Evolutionary conservation across 495 filamentous ascomycete genomes (phyloP).

Genomic region (Clohesyomyces aquaticus): DNA sequence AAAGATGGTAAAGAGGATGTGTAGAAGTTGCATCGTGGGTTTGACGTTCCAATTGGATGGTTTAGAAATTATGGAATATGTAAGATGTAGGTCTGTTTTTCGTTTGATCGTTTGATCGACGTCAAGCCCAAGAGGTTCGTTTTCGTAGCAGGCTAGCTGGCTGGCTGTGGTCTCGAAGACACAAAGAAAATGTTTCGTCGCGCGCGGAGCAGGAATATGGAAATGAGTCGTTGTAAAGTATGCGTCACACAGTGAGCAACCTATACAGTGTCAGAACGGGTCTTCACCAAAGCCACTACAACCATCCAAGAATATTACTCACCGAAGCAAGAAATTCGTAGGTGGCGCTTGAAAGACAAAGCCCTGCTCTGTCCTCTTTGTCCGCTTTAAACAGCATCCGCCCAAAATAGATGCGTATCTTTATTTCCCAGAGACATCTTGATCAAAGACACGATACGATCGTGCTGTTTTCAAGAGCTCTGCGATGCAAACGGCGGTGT

Average conservation of each 20-base stretch:
- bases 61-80: slow-evolving; percentile 20
- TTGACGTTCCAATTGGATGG: neutral
- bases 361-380: slow-evolving; percentile 26
- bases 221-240: neutral
- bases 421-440: slow-evolving; percentile 20
- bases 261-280: neutral
- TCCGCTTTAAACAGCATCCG: slow-evolving; percentile 18
- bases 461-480: slow-evolving; percentile 19
- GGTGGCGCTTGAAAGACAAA: slow-evolving; percentile 3
- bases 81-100: neutral
- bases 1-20: neutral
- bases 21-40: neutral
- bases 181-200: neutral
- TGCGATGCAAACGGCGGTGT: neutral
- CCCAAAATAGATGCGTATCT: slow-evolving; percentile 4
- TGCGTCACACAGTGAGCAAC: neutral
- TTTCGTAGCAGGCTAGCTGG: neutral
- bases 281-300: neutral
- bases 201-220: no score
- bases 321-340: neutral
- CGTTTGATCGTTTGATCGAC: no score
- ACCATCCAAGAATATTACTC: neutral
- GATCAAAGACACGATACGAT: slow-evolving; percentile 5
- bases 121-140: neutral
- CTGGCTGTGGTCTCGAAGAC: neutral